A percentile compares a stretch with the other conserved stretches of the same genome.
These are phyloP conservation scores for Aurantiochytrium sp. DNA, from an alignment of 108 stramenopile genomes.

Conservation along the genomic window DNA sequence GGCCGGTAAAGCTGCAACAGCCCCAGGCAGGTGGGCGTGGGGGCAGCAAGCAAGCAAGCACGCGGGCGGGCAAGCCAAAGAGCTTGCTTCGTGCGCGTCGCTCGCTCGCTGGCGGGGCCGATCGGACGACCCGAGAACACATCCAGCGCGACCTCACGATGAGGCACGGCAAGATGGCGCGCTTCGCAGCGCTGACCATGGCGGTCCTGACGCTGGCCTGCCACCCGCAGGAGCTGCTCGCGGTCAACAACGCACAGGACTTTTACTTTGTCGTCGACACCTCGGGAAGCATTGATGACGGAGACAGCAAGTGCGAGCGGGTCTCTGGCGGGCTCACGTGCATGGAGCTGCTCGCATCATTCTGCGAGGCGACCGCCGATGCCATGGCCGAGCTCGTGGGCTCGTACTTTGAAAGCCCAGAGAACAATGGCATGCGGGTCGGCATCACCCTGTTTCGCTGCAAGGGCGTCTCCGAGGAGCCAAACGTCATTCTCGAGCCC, in stretches of 20 bases:
- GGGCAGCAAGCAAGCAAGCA: too few species aligned
- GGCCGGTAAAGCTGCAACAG: too few species aligned
- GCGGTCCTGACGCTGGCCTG: neutral
- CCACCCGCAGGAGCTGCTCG: neutral
- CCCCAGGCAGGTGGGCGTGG: too few species aligned
- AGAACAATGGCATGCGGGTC: neutral
- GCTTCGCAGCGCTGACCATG: too few species aligned
- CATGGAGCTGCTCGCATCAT: constrained; percentile 9
- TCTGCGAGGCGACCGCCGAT: neutral
- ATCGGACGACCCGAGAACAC: too few species aligned
- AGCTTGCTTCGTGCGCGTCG: too few species aligned
- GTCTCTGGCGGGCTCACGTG: neutral
- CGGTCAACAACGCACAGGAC: neutral
- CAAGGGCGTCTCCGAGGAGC: neutral
- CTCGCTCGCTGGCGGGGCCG: too few species aligned
- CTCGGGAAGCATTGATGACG: neutral
- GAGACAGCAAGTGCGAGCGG: neutral
- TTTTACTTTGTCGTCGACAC: constrained; percentile 4
- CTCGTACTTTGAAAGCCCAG: neutral
- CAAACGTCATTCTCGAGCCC: neutral
- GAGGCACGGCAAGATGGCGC: too few species aligned
- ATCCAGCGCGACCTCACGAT: too few species aligned
- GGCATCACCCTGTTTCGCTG: constrained; percentile 24
- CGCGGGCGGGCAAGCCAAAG: too few species aligned
- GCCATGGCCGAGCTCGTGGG: neutral